Percentiles rank a stretch among this genome's conserved stretches.
These are phyloP conservation scores for Medicago arabica DNA, from an alignment of 306 rosid species.

Conservation along the genomic window DNA sequence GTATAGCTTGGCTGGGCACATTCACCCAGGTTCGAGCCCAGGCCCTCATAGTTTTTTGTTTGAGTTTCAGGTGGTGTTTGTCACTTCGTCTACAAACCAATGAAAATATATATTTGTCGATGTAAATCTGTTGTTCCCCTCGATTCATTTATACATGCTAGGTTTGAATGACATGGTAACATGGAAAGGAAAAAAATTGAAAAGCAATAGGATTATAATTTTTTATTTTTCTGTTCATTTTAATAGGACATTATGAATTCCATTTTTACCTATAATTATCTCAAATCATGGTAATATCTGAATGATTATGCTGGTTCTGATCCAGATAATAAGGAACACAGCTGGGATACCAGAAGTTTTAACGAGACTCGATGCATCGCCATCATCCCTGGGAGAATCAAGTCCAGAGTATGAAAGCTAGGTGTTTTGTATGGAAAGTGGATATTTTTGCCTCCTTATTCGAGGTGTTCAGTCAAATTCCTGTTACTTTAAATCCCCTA, in stretches of 20 bases:
- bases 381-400: constrained; percentile 63
- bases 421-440: constrained; percentile 36
- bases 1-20: not conserved
- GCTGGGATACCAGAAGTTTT: constrained; percentile 93
- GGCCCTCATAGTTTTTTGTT: no score
- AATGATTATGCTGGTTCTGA: constrained; percentile 46
- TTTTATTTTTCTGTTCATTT: not conserved
- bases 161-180: not conserved
- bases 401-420: constrained; percentile 80
- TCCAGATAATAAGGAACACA: constrained; percentile 83
- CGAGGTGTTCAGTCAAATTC: constrained; percentile 30
- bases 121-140: not conserved
- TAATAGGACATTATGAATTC: not conserved
- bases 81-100: no score
- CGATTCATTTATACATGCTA: not conserved
- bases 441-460: constrained; percentile 24
- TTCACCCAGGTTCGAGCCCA: no score
- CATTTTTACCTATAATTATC: constrained; percentile 2
- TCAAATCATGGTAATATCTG: constrained; percentile 18
- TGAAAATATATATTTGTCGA: not conserved
- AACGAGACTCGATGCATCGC: constrained; percentile 70
- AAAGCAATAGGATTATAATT: not conserved
- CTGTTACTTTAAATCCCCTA: constrained; percentile 11
- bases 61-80: no score
- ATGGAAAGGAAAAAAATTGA: not conserved